phyloP scores from a whole-genome alignment of 75 land plant genomes.

The Chamaecyparis obtusa region DNA sequence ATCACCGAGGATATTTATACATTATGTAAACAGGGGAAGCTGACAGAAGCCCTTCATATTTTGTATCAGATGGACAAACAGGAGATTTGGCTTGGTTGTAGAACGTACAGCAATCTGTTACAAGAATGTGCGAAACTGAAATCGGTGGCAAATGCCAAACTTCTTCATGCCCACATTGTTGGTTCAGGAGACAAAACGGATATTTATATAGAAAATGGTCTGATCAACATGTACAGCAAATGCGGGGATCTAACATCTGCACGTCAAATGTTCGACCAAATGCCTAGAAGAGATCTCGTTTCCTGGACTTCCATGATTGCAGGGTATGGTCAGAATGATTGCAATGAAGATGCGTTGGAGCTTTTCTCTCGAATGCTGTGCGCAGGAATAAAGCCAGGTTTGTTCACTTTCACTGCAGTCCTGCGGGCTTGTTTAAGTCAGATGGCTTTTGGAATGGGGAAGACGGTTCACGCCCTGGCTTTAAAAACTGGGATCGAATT shows the following conservation, averaged over 20 bases:
- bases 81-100: not conserved
- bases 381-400: not conserved
- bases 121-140: conserved; percentile 4
- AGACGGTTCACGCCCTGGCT: conserved; percentile 10
- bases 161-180: conserved; percentile 48
- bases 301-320: conserved; percentile 28
- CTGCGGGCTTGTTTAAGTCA: not conserved
- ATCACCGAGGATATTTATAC: not conserved
- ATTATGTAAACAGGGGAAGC: not conserved
- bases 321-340: conserved; percentile 8
- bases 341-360: conserved; percentile 10
- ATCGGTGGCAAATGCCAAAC: conserved; percentile 31
- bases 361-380: conserved; percentile 5
- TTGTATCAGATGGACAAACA: not conserved
- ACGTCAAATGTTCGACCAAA: conserved; percentile 36
- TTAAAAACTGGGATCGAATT: conserved; percentile 8
- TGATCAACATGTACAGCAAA: conserved; percentile 49
- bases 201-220: conserved; percentile 35
- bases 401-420: conserved; percentile 4
- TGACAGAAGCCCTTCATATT: not conserved
- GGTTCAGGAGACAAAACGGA: conserved; percentile 22
- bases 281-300: conserved; percentile 18
- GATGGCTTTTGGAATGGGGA: not conserved
- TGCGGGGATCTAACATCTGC: conserved; percentile 25
- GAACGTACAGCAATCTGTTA: not conserved